Conservation (phyloP, 2,329 filamentous ascomycete genomes). For the Aspergillus puulaauensis region DNA sequence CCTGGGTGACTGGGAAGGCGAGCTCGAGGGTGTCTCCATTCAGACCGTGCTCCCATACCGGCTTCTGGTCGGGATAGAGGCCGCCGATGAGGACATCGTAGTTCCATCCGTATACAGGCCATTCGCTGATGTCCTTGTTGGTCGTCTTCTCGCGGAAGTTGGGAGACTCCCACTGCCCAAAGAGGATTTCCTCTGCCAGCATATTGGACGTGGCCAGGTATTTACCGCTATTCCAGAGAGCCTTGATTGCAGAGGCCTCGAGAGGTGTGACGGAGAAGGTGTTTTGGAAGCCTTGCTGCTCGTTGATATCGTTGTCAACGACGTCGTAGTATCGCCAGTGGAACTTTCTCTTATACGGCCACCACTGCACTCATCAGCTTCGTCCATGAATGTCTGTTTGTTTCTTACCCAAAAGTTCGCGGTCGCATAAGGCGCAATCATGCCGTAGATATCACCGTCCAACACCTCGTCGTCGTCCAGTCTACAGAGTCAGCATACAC, state of each 20-base stretch:
- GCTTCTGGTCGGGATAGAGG: constrained; percentile 12
- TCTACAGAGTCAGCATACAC: not conserved
- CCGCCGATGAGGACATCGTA: constrained; percentile 15
- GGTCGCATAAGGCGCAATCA: constrained; percentile 14
- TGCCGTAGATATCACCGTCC: constrained; percentile 12
- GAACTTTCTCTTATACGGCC: constrained; percentile 16
- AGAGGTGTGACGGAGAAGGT: constrained; percentile 12
- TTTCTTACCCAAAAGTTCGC: constrained; percentile 14
- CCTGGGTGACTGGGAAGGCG: constrained; percentile 10
- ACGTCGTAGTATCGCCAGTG: constrained; percentile 17
- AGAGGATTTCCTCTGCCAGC: constrained; percentile 14
- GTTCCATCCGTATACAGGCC: constrained; percentile 16
- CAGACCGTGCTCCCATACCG: constrained; percentile 12
- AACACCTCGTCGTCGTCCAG: constrained; percentile 13
- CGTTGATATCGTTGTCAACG: constrained; percentile 2
- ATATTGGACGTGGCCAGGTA: constrained; percentile 12
- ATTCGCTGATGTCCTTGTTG: constrained; percentile 7
- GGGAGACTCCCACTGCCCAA: constrained; percentile 11
- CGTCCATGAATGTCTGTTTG: no score
- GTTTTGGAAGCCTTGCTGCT: constrained; percentile 15
- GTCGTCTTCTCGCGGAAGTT: constrained; percentile 16
- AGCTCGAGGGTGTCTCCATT: constrained; percentile 12
- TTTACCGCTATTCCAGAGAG: constrained; percentile 10
- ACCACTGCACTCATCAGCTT: constrained; percentile 3
- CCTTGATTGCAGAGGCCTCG: constrained; percentile 12